phyloP scores from a whole-genome alignment of 2,329 filamentous ascomycete genomes.

The Zymoseptoria ardabiliae region DNA sequence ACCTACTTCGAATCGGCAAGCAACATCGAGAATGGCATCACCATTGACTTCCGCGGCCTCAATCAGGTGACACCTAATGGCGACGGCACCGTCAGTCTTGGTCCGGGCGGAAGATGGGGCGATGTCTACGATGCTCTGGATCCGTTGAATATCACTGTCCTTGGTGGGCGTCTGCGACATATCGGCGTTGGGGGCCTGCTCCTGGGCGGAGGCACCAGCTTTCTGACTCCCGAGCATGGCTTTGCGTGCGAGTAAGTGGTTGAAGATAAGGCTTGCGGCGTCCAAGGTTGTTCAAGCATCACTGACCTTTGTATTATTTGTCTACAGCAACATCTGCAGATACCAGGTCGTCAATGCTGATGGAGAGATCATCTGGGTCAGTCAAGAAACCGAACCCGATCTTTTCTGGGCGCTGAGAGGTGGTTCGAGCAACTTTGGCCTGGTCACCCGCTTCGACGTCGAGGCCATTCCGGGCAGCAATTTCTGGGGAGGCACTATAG shows the following conservation, averaged over 20 bases:
- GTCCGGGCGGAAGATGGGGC: conserved; percentile 19
- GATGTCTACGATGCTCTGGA: conserved; percentile 13
- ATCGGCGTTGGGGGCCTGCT: conserved; percentile 24
- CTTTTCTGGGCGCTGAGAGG: conserved; percentile 20
- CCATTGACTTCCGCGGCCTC: conserved; percentile 18
- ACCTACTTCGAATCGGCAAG: conserved; percentile 15
- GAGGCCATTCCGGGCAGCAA: conserved; percentile 7
- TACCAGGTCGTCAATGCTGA: conserved; percentile 22
- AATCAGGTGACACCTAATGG: conserved; percentile 9
- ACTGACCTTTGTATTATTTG: too few relatives aligned
- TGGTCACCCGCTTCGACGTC: conserved; percentile 21
- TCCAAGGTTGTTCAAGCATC: too few relatives aligned
- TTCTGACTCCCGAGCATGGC: conserved; percentile 18
- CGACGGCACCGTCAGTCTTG: conserved; percentile 28
- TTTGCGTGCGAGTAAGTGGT: conserved; percentile 18
- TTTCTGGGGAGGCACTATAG: background rate
- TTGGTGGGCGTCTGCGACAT: conserved; percentile 15
- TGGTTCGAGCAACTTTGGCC: conserved; percentile 19
- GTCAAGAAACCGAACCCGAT: conserved; percentile 13
- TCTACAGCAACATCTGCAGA: conserved; percentile 14
- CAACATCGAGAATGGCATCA: conserved; percentile 21
- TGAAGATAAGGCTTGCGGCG: too few relatives aligned
- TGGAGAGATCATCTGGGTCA: conserved; percentile 18
- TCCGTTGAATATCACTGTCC: conserved; percentile 10
- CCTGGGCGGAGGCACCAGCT: conserved; percentile 26